phyloP scores from a whole-genome alignment of 1,284 basidiomycete species.

The Moniliophthora roreri region DNA sequence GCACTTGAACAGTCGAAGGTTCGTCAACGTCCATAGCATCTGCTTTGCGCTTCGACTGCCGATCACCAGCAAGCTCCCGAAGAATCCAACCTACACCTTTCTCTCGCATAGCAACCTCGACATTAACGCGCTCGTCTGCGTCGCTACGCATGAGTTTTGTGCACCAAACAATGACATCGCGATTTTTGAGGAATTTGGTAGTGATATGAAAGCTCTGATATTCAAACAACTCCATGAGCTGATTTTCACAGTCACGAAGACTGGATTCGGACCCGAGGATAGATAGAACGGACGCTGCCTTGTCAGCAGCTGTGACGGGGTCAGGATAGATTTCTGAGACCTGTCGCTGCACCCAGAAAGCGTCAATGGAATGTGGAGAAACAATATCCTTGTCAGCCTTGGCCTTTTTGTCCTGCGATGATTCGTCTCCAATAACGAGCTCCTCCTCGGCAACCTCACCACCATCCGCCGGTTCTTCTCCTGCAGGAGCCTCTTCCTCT shows the following conservation, averaged over 20 bases:
- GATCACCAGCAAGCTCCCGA: slow-evolving; percentile 81
- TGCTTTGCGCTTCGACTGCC: slow-evolving; percentile 51
- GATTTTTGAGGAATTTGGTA: slow-evolving; percentile 91
- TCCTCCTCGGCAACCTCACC: slow-evolving; percentile 57
- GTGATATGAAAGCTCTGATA: slow-evolving; percentile 93
- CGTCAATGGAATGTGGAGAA: slow-evolving; percentile 91
- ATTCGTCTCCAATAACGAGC: slow-evolving; percentile 71
- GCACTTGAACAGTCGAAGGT: slow-evolving; percentile 52
- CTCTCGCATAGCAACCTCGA: slow-evolving; percentile 98
- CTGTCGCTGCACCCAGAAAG: slow-evolving; percentile 97
- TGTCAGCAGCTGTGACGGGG: slow-evolving; percentile 91
- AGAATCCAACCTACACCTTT: slow-evolving; percentile 96
- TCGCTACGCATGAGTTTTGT: slow-evolving; percentile 92
- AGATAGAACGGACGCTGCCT: slow-evolving; percentile 83
- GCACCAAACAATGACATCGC: slow-evolving; percentile 97
- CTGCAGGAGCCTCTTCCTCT: slow-evolving; percentile 58
- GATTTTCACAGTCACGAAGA: slow-evolving; percentile 94
- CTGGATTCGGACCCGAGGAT: slow-evolving; percentile 90
- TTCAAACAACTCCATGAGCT: slow-evolving; percentile 96
- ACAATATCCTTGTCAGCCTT: slow-evolving; percentile 79
- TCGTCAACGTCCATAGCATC: slow-evolving; percentile 84
- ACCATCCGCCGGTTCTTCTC: slow-evolving; percentile 43
- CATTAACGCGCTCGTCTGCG: slow-evolving; percentile 88
- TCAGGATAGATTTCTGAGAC: slow-evolving; percentile 91
- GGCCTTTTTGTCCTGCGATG: slow-evolving; percentile 42